Evolutionary conservation across 1,284 basidiomycete species (phyloP), one percentile per base, ranked within the genome.

Genomic region (Phlebopus sp.): DNA sequence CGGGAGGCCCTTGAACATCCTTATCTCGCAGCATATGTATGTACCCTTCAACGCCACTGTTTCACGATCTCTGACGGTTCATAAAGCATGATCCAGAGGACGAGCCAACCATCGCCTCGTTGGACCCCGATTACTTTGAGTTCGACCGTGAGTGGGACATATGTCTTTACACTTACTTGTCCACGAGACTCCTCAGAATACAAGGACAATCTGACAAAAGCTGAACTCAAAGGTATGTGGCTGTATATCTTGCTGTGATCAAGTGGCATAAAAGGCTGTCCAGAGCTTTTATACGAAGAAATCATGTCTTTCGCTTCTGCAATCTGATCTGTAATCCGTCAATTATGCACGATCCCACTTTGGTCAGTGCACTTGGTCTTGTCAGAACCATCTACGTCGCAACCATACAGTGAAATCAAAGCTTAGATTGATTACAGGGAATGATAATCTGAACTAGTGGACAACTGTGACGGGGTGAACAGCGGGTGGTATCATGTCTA

Each of bases 1-100:
- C 85, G 92, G 56, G 81, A 92, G 62, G 91, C 91, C 5, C 76
- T 95, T 15, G 79, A 82, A 53, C 93, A 97, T 63, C 90, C 81
- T 23, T 86, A 84, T 57, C 73, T 84, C 46, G 66, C 76, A 41
- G 73, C 77, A 55, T 80, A 84, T 57, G 83, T 83, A 58, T 55
- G 78, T 71, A 31, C 25, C 11, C 32, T 40, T 44, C 34, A 19
- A 17, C 19, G 30, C 31, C 25, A 42, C 17, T 5, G 14, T 38
- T 36, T 44, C 38, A 32, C 49, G 45, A n/a, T 42, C 29, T 32
- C 42, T 61, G 52, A 52, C 29, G 30, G 42, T 50, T 14, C 8
- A 19, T 43, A 15, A 40, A 92, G 81, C 89, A 92, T 61, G 91
- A 94, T 65, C 85, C 90, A 2, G 80, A 83, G 49, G 91, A 95